phyloP scores from a whole-genome alignment of 1,139 yeast species.

The Torulaspora globosa region DNA sequence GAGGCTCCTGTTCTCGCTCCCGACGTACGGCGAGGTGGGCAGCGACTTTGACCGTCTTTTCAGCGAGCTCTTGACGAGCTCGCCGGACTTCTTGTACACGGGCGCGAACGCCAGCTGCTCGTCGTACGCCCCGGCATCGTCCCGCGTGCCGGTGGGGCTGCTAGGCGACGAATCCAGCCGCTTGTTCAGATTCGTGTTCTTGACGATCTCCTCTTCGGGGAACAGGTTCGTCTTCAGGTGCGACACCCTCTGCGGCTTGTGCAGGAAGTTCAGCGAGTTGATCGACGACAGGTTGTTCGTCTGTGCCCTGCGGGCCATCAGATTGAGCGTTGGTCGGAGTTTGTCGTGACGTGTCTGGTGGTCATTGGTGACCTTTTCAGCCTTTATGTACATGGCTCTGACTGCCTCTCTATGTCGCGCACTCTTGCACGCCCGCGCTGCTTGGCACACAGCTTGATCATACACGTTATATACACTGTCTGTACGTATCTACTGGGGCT shows the following conservation, averaged over 20 bases:
- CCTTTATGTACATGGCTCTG: constrained; percentile 11
- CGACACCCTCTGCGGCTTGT: constrained; percentile 27
- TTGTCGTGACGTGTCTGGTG: neutral
- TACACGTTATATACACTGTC: neutral
- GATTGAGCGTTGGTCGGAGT: constrained; percentile 2
- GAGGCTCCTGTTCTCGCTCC: constrained; percentile 5
- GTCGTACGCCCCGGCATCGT: neutral
- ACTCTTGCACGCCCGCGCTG: too few relatives aligned
- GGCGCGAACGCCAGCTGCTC: constrained; percentile 25
- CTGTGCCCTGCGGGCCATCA: constrained; percentile 8
- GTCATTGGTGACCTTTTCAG: constrained; percentile 1
- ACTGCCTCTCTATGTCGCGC: neutral
- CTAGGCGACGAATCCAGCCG: constrained; percentile 4
- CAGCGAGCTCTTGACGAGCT: constrained; percentile 28
- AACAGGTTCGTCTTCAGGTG: constrained; percentile 14
- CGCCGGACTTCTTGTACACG: constrained; percentile 34
- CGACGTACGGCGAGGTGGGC: constrained; percentile 30
- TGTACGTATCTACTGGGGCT: neutral
- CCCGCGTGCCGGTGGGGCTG: neutral
- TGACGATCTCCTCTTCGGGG: constrained; percentile 22
- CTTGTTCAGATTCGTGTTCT: constrained; percentile 28
- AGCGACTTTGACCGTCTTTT: constrained; percentile 34
- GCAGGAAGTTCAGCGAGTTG: constrained; percentile 29
- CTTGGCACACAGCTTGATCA: too few relatives aligned
- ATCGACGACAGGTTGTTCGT: constrained; percentile 10